Percentiles rank a stretch among this genome's conserved stretches.
Conservation (phyloP, 202 grass and related monocot genomes). For the Saccharum hybrid region DNA sequence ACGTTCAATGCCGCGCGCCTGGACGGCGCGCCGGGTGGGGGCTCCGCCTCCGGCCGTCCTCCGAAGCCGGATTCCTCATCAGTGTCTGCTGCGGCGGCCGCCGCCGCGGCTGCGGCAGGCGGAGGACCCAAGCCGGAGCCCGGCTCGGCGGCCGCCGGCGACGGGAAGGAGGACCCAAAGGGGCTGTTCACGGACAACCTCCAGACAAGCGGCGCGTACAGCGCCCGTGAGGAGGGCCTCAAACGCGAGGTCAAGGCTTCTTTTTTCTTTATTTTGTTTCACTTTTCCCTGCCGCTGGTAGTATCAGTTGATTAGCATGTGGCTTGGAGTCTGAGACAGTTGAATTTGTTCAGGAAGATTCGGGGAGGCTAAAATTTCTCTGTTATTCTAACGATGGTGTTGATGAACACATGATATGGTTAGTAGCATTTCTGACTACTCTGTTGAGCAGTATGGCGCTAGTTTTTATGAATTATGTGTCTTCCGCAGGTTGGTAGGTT, state of each 20-base stretch:
- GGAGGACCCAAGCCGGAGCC: conserved; percentile 50
- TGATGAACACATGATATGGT: conserved; percentile 99
- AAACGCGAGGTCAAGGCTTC: conserved; percentile 76
- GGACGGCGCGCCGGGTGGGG: conserved; percentile 50
- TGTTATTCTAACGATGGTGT: conserved; percentile 95
- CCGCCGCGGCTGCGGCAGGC: conserved; percentile 20
- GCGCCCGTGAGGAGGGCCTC: conserved; percentile 88
- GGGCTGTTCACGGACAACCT: conserved; percentile 92
- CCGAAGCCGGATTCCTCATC: conserved; percentile 64
- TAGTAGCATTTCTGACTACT: not conserved
- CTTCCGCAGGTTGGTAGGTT: conserved; percentile 81
- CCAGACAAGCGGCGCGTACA: conserved; percentile 95
- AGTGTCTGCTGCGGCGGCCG: conserved; percentile 46
- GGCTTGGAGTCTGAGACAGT: conserved; percentile 26
- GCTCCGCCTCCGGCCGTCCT: conserved; percentile 51
- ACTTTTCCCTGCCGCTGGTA: not conserved
- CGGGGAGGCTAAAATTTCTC: conserved; percentile 80
- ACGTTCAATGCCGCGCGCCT: conserved; percentile 77
- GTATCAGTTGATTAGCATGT: not conserved
- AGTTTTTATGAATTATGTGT: conserved; percentile 30
- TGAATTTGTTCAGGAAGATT: conserved; percentile 75
- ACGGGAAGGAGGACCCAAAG: conserved; percentile 89
- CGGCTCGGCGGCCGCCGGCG: conserved; percentile 45
- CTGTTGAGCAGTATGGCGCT: not conserved
- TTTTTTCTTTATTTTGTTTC: not conserved